These are phyloP conservation scores for Phytopythium oedochilum DNA, from an alignment of 352 stramenopile genomes.

Conservation along the genomic window DNA sequence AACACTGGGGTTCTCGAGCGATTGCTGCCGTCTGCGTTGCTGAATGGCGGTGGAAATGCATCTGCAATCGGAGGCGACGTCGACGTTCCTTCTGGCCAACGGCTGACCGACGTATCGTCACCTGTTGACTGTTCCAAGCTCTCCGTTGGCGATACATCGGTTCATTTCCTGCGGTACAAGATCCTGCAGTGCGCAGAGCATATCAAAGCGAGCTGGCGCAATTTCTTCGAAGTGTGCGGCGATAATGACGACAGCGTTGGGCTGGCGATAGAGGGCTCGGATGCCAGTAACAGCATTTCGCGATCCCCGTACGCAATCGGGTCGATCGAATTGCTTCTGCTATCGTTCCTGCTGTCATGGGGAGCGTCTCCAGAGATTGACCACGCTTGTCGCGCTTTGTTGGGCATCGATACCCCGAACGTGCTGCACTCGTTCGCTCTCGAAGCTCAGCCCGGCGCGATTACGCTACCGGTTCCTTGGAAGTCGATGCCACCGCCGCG, in stretches of 20 bases:
- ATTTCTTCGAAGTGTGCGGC: constrained; percentile 42
- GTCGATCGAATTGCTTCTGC: constrained; percentile 62
- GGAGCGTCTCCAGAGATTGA: constrained; percentile 61
- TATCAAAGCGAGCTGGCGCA: constrained; percentile 67
- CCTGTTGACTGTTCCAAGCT: constrained; percentile 49
- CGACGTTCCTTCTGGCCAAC: neutral
- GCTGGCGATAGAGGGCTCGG: neutral
- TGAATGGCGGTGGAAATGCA: constrained; percentile 44
- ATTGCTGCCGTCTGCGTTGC: constrained; percentile 39
- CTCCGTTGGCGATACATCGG: constrained; percentile 38
- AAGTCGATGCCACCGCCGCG: constrained; percentile 5
- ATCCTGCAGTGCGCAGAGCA: constrained; percentile 61
- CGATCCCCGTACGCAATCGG: constrained; percentile 56
- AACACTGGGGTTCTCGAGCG: constrained; percentile 77
- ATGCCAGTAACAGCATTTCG: neutral
- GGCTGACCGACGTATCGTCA: neutral
- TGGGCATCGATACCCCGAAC: constrained; percentile 49
- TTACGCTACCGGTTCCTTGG: constrained; percentile 74
- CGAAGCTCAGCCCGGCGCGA: constrained; percentile 38
- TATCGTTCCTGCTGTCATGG: constrained; percentile 80
- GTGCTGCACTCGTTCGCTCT: constrained; percentile 67
- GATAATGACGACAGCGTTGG: neutral
- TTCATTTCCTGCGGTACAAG: constrained; percentile 63
- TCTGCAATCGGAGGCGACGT: constrained; percentile 7
- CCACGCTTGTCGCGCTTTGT: constrained; percentile 40